A percentile compares a stretch with the other conserved stretches of the same genome.
These are phyloP conservation scores for Dioszegia aurantiaca DNA, from an alignment of 768 basidiomycete genomes.

Conservation along the genomic window DNA sequence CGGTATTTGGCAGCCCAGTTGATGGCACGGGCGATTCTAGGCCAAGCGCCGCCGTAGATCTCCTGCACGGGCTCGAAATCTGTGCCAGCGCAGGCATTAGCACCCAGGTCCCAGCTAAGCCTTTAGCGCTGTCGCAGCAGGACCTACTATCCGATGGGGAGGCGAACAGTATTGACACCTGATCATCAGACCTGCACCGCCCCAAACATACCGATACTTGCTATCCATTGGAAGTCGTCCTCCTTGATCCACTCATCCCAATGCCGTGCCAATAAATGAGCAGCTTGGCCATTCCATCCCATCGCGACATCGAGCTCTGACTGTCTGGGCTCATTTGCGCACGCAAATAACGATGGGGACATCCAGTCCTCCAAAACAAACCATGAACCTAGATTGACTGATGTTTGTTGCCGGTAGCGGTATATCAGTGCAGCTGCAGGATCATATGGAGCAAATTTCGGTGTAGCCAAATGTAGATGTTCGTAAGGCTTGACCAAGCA, in stretches of 20 bases:
- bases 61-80: conserved; percentile 40
- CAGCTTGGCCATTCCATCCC: conserved; percentile 57
- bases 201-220: conserved; percentile 30
- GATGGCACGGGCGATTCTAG: conserved; percentile 43
- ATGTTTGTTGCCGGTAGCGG: conserved; percentile 64
- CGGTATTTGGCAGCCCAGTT: conserved; percentile 48
- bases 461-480: conserved; percentile 43
- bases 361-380: conserved; percentile 75
- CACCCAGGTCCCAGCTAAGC: conserved; percentile 43
- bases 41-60: conserved; percentile 46
- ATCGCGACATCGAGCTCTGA: conserved; percentile 68
- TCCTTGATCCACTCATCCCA: conserved; percentile 51
- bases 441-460: conserved; percentile 58
- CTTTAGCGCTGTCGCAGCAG: neutral
- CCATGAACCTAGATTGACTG: conserved; percentile 68
- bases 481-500: conserved; percentile 11
- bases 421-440: conserved; percentile 58
- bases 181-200: neutral
- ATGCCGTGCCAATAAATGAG: conserved; percentile 39
- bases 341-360: conserved; percentile 64
- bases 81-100: conserved; percentile 36
- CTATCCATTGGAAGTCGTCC: conserved; percentile 41
- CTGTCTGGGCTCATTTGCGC: conserved; percentile 58
- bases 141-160: conserved; percentile 46
- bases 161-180: conserved; percentile 47